Percentiles rank a stretch among this genome's conserved stretches.
Conservation (phyloP, 345 rosid genomes). For the Gossypium raimondii region DNA sequence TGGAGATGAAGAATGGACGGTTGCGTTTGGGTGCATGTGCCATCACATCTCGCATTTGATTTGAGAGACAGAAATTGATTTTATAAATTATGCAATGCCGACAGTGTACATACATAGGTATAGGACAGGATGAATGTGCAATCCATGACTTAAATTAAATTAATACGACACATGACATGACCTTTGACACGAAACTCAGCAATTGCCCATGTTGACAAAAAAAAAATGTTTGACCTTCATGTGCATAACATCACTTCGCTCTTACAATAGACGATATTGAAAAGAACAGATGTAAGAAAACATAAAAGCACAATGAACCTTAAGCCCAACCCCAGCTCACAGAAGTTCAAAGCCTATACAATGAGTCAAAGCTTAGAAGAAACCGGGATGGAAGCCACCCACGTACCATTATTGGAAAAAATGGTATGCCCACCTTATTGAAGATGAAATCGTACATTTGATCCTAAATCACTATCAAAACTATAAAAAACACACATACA, state of each 20-base stretch:
- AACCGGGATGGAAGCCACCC: no score
- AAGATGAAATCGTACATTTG: no score
- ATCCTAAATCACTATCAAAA: no score
- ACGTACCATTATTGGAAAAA: no score
- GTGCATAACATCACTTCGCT: background rate
- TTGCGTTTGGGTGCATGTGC: background rate
- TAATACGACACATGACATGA: background rate
- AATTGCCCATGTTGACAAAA: background rate
- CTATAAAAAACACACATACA: no score
- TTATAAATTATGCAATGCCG: background rate
- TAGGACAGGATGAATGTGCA: background rate
- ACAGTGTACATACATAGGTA: background rate
- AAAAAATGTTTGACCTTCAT: background rate
- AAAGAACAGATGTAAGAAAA: no score
- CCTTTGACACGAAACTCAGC: background rate
- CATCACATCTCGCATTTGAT: background rate
- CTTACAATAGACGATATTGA: no score
- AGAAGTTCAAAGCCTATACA: no score
- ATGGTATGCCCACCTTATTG: no score
- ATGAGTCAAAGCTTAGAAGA: no score
- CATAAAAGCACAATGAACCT: no score
- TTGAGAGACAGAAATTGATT: background rate
- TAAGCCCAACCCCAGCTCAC: no score
- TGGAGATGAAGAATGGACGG: background rate
- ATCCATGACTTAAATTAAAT: background rate